Conservation (phyloP, 345 rosid genomes). For the Lenwebbia sp. region DNA sequence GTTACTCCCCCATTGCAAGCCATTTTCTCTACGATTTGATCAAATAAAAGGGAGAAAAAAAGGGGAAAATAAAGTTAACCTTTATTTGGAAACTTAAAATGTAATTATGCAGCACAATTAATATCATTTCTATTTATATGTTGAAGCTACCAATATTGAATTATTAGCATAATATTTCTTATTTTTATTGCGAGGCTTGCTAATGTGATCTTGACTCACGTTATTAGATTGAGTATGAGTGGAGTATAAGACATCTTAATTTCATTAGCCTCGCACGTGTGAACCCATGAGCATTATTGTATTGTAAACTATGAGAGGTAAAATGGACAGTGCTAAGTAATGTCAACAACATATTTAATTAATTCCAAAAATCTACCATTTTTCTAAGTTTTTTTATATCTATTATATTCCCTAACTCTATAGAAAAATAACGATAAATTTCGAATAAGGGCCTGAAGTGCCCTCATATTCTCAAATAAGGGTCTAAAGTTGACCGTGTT, state of each 20-base stretch:
- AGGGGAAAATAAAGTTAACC: not conserved
- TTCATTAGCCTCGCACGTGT: not conserved
- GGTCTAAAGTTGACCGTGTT: too few species aligned
- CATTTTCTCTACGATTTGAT: not conserved
- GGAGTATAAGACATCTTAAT: not conserved
- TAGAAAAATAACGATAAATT: not conserved
- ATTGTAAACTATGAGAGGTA: not conserved
- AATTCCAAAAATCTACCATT: not conserved
- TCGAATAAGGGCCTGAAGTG: too few species aligned
- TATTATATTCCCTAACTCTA: not conserved
- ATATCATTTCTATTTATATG: not conserved
- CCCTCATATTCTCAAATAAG: too few species aligned
- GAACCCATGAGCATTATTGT: not conserved
- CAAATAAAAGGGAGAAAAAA: not conserved
- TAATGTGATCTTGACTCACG: not conserved
- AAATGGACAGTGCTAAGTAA: not conserved
- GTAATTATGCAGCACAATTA: not conserved
- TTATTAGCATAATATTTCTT: not conserved
- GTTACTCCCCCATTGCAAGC: not conserved
- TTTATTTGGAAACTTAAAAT: not conserved
- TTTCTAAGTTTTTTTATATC: not conserved
- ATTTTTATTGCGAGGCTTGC: not conserved
- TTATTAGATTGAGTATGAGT: not conserved
- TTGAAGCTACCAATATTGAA: not conserved
- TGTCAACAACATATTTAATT: not conserved